These are phyloP conservation scores for Pseudogymnoascus sp. DNA, from an alignment of 2,329 filamentous ascomycete genomes.

Conservation along the genomic window DNA sequence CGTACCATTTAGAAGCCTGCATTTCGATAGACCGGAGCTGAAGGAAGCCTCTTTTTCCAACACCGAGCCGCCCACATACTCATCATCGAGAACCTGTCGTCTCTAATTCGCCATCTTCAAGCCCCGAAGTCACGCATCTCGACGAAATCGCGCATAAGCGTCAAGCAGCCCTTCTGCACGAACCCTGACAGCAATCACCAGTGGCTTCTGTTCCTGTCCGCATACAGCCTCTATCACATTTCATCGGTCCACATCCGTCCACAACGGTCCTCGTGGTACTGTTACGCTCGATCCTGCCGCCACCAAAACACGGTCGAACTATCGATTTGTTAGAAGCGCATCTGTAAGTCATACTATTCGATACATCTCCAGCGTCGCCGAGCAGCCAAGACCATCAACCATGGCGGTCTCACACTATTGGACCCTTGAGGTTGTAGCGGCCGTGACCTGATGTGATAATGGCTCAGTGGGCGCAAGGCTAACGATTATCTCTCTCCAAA, in stretches of 20 bases:
- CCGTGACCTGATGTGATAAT: neutral
- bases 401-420: neutral
- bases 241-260: neutral
- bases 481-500: neutral
- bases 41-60: neutral
- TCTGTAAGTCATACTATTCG: slow-evolving; percentile 5
- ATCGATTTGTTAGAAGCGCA: slow-evolving; percentile 1
- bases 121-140: neutral
- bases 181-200: neutral
- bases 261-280: neutral
- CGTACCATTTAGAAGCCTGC: neutral
- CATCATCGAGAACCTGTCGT: neutral
- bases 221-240: neutral
- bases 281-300: neutral
- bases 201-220: neutral
- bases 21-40: neutral
- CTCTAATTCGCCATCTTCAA: slow-evolving; percentile 6
- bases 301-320: neutral
- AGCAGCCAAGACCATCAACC: neutral
- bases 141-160: slow-evolving; percentile 1
- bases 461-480: neutral
- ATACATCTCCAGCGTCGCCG: neutral
- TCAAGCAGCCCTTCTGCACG: neutral
- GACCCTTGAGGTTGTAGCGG: neutral
- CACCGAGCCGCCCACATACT: neutral